These are phyloP conservation scores for Alnus glutinosa DNA, from an alignment of 306 rosid genomes.

Conservation along the genomic window DNA sequence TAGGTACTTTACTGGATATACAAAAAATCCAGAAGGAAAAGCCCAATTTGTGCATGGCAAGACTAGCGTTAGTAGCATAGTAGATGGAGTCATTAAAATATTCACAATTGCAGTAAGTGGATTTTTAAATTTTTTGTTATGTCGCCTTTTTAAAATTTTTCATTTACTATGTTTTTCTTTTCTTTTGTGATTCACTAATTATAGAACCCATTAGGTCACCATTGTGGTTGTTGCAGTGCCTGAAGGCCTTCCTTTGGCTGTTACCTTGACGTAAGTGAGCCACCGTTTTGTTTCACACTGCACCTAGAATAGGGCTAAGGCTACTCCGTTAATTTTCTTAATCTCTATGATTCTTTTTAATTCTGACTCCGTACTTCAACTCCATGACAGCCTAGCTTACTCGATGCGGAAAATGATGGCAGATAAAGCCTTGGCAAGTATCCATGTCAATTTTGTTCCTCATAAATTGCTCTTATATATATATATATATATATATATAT, in stretches of 20 bases:
- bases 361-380: constrained; percentile 23
- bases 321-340: constrained; percentile 1
- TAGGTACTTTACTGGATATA: constrained; percentile 82
- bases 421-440: constrained; percentile 87
- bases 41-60: constrained; percentile 47
- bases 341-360: constrained; percentile 29
- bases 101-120: constrained; percentile 92
- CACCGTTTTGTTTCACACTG: constrained; percentile 18
- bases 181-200: constrained; percentile 24
- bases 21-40: constrained; percentile 47
- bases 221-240: constrained; percentile 99
- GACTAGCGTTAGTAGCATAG: constrained; percentile 53
- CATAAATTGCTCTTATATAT: not conserved
- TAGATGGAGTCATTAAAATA: constrained; percentile 73
- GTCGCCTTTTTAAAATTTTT: not conserved
- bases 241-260: constrained; percentile 98
- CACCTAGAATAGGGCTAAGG: constrained; percentile 13
- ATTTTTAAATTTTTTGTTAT: constrained; percentile 23
- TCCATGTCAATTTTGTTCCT: constrained; percentile 16
- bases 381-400: constrained; percentile 74
- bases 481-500: too few species aligned
- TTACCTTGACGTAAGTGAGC: constrained; percentile 83
- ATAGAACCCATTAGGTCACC: constrained; percentile 75
- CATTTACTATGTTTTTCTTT: not conserved
- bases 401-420: constrained; percentile 99